Evolutionary conservation across 2,329 filamentous ascomycete genomes (phyloP).

Genomic region (Cryphonectria japonica): DNA sequence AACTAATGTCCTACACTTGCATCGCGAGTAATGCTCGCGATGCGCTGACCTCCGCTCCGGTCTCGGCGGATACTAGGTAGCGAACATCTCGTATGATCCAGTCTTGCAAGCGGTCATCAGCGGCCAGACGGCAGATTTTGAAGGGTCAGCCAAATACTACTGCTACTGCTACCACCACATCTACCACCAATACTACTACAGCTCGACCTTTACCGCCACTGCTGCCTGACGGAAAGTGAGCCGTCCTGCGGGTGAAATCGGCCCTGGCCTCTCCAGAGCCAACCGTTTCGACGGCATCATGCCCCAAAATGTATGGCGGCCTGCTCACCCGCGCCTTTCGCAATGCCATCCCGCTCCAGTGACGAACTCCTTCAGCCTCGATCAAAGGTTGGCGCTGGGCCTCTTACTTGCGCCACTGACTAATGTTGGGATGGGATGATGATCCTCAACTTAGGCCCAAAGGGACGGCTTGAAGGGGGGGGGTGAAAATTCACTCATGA

Average conservation of each 20-base stretch:
- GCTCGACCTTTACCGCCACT: neutral
- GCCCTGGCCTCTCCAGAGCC: neutral
- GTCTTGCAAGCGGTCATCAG: neutral
- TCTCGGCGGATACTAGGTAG: neutral
- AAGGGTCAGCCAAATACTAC: neutral
- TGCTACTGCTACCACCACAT: neutral
- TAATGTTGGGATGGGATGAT: slow-evolving; percentile 2
- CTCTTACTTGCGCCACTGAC: neutral
- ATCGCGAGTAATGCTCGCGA: neutral
- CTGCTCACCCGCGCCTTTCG: slow-evolving; percentile 9
- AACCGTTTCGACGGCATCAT: neutral
- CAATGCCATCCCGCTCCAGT: neutral
- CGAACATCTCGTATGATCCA: neutral
- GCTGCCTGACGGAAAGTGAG: neutral
- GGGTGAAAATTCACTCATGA: slow-evolving; percentile 8
- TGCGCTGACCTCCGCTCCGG: neutral
- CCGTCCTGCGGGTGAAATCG: neutral
- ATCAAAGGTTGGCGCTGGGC: neutral
- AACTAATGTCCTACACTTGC: neutral
- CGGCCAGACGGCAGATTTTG: neutral
- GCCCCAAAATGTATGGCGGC: neutral
- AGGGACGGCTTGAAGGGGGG: slow-evolving; percentile 7
- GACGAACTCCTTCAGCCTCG: neutral
- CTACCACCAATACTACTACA: neutral
- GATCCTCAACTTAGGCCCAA: slow-evolving; percentile 2